These are phyloP conservation scores for Endogone sp. DNA, from an alignment of 192 early-diverging fungal genomes.

Conservation along the genomic window DNA sequence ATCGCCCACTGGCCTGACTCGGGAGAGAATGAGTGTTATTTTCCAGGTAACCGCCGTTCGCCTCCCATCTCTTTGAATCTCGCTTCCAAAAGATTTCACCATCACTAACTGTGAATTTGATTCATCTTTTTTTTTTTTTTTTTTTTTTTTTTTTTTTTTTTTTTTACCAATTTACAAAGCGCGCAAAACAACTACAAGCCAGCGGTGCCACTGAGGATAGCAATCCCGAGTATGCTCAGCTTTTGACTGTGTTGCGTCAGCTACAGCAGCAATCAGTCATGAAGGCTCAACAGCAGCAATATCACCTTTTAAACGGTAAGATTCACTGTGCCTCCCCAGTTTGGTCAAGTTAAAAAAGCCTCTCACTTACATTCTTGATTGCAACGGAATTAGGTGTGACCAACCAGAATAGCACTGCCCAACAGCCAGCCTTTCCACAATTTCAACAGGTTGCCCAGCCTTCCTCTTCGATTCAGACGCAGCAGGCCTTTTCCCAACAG, in stretches of 20 bases:
- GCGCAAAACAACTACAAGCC: conserved; percentile 47
- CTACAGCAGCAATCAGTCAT: conserved; percentile 25
- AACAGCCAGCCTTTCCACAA: conserved; percentile 1
- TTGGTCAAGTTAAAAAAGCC: not conserved
- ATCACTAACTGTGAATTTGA: too few relatives aligned
- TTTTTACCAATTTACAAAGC: conserved; percentile 13
- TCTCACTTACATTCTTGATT: too few relatives aligned
- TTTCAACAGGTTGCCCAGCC: conserved; percentile 3
- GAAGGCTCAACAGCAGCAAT: conserved; percentile 8
- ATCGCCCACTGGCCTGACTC: conserved; percentile 13
- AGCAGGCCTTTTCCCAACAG: not conserved
- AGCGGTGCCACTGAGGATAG: conserved; percentile 75
- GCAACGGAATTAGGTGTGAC: not conserved
- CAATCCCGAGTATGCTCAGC: conserved; percentile 67
- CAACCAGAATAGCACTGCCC: not conserved
- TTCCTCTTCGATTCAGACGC: not conserved
- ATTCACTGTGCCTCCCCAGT: not conserved
- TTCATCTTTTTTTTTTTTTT: too few relatives aligned
- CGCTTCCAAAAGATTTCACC: too few relatives aligned
- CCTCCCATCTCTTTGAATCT: not conserved
- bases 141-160: too few relatives aligned
- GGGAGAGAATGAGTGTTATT: conserved; percentile 21
- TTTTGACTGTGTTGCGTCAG: conserved; percentile 54
- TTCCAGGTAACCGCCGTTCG: conserved; percentile 7
- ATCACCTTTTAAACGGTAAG: conserved; percentile 7